These are phyloP conservation scores for Epicoccum sorghinum DNA, from an alignment of 2,329 filamentous ascomycete genomes.

Conservation along the genomic window DNA sequence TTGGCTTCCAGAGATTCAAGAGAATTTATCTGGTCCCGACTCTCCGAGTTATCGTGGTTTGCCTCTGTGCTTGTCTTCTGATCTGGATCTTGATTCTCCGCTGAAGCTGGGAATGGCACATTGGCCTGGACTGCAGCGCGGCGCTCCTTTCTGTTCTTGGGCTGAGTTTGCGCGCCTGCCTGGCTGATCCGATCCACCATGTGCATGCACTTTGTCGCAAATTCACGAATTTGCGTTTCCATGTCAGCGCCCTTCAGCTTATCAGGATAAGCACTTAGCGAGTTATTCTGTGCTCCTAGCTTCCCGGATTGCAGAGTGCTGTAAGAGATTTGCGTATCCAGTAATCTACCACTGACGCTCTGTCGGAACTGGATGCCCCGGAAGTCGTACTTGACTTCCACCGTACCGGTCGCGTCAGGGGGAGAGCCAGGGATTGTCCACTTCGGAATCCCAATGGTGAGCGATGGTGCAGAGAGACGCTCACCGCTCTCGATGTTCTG, in stretches of 20 bases:
- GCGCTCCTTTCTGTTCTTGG: constrained; percentile 19
- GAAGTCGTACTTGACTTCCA: constrained; percentile 35
- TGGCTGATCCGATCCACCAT: constrained; percentile 30
- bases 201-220: constrained; percentile 25
- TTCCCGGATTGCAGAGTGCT: constrained; percentile 37
- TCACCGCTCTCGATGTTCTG: constrained; percentile 37
- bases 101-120: background rate
- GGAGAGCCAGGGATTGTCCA: constrained; percentile 32
- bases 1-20: background rate
- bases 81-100: too few species aligned
- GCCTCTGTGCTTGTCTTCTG: background rate
- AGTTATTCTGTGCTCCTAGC: constrained; percentile 30
- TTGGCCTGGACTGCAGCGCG: background rate
- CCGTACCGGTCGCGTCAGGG: constrained; percentile 9
- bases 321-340: constrained; percentile 20
- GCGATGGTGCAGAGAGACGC: constrained; percentile 35
- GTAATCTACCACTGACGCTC: constrained; percentile 21
- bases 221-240: constrained; percentile 17
- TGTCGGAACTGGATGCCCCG: constrained; percentile 39
- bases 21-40: background rate
- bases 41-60: background rate
- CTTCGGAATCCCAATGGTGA: constrained; percentile 36
- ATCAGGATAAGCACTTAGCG: constrained; percentile 26
- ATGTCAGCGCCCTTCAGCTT: background rate
- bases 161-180: constrained; percentile 23